These are phyloP conservation scores for Mimosa bimucronata DNA, from an alignment of 306 rosid genomes.

Conservation along the genomic window DNA sequence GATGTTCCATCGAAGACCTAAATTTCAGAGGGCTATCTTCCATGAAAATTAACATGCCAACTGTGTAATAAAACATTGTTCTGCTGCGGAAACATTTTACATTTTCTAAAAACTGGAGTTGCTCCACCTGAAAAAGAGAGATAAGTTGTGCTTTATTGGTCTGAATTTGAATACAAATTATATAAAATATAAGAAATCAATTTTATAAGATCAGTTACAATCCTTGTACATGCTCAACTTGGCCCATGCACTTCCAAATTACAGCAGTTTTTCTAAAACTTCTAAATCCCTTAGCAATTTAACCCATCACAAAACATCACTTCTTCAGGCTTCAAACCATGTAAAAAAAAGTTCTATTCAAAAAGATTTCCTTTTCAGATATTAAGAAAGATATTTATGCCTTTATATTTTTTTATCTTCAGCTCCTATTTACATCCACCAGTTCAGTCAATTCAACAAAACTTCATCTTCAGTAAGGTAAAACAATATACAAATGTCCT, in stretches of 20 bases:
- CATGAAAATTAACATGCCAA: constrained; percentile 53
- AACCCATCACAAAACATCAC: neutral
- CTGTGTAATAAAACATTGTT: constrained; percentile 46
- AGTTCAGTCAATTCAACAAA: neutral
- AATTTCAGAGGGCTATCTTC: constrained; percentile 50
- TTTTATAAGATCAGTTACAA: constrained; percentile 2
- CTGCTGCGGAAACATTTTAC: constrained; percentile 50
- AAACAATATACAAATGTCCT: neutral
- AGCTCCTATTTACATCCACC: neutral
- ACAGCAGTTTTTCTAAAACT: neutral
- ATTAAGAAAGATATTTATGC: neutral
- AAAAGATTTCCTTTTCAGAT: neutral
- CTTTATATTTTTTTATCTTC: neutral
- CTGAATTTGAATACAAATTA: constrained; percentile 6
- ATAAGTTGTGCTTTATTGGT: neutral
- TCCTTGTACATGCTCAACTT: constrained; percentile 9
- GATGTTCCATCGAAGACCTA: constrained; percentile 53
- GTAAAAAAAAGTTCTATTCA: neutral
- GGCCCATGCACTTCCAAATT: constrained; percentile 9
- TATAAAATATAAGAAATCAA: constrained; percentile 3
- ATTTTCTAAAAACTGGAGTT: constrained; percentile 44
- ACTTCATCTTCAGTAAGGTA: neutral
- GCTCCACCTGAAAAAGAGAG: constrained; percentile 46
- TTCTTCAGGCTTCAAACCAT: neutral
- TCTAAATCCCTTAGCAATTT: constrained; percentile 18